Evolutionary conservation across 2,329 filamentous ascomycete species (phyloP).

Genomic region (Neofusicoccum parvum): DNA sequence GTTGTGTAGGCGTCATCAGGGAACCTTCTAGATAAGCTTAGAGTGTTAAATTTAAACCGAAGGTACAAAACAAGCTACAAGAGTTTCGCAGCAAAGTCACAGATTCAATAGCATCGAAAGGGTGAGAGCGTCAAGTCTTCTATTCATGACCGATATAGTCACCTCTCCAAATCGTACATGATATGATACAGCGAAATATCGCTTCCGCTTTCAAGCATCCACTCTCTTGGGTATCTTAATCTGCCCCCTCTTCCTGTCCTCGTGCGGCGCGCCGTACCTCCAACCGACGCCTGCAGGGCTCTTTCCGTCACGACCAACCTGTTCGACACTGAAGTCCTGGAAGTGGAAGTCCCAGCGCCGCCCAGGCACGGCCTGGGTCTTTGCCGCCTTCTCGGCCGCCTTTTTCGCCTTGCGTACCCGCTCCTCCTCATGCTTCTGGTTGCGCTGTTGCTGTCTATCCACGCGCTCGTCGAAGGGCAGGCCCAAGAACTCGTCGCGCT

Average conservation of each 20-base stretch:
- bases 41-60: too few species aligned
- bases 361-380: slow-evolving; percentile 44
- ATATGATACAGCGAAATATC: neutral
- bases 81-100: too few species aligned
- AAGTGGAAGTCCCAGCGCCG: slow-evolving; percentile 64
- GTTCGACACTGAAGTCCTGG: slow-evolving; percentile 59
- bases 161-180: neutral
- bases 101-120: too few species aligned
- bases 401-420: slow-evolving; percentile 43
- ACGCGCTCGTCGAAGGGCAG: slow-evolving; percentile 39
- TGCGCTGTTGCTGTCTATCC: slow-evolving; percentile 29
- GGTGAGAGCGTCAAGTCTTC: neutral
- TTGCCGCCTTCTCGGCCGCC: slow-evolving; percentile 41
- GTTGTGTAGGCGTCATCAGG: too few species aligned
- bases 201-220: slow-evolving; percentile 36
- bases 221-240: slow-evolving; percentile 66
- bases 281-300: slow-evolving; percentile 56
- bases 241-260: slow-evolving; percentile 64
- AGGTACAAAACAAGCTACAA: too few species aligned
- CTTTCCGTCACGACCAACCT: slow-evolving; percentile 58
- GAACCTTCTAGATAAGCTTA: too few species aligned
- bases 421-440: slow-evolving; percentile 42
- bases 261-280: slow-evolving; percentile 63
- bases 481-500: slow-evolving; percentile 40
- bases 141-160: neutral